Evolutionary conservation across 1,284 basidiomycete species (phyloP).

Genomic region (Ganoderma boninense): DNA sequence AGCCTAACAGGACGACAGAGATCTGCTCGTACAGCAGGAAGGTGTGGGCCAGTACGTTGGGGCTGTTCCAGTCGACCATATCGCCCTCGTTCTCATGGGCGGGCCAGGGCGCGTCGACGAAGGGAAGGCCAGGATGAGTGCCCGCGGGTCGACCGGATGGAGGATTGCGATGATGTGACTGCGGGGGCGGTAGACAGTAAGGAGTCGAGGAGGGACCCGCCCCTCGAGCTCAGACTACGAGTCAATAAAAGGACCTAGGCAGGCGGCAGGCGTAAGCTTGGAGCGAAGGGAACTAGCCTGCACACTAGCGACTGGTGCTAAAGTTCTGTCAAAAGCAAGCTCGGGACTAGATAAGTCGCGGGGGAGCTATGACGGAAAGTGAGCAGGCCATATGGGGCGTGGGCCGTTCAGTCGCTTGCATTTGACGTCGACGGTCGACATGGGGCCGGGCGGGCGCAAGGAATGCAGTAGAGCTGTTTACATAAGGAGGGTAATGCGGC

Average conservation of each 20-base stretch:
- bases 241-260: neutral
- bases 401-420: neutral
- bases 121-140: neutral
- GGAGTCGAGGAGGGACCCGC: neutral
- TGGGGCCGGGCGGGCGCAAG: neutral
- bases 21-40: conserved; percentile 26
- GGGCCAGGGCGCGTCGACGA: neutral
- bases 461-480: neutral
- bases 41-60: conserved; percentile 14
- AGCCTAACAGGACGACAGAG: conserved; percentile 24
- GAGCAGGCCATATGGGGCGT: neutral
- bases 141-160: neutral
- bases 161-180: neutral
- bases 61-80: conserved; percentile 26
- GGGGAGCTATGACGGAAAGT: neutral
- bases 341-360: neutral
- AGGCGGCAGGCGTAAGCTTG: neutral
- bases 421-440: neutral
- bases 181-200: neutral
- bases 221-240: neutral
- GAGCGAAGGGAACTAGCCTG: neutral
- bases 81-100: neutral
- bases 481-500: neutral
- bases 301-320: neutral
- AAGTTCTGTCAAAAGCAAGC: neutral